phyloP scores from a whole-genome alignment of 2,329 filamentous ascomycete species.

The Aureobasidium melanogenum region DNA sequence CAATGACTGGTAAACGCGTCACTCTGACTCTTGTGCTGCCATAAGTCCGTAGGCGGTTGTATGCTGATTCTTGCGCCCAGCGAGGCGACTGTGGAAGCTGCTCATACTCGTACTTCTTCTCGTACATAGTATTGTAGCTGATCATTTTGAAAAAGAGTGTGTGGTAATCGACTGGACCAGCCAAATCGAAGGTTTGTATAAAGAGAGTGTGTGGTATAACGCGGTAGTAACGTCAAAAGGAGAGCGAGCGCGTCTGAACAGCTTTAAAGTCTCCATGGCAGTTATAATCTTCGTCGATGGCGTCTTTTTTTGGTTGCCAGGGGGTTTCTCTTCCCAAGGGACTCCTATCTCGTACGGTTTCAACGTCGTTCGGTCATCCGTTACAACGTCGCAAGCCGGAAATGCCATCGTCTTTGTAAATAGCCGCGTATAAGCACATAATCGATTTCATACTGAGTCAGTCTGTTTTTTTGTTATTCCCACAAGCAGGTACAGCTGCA shows the following conservation, averaged over 20 bases:
- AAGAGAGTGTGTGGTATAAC: neutral
- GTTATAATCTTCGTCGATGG: neutral
- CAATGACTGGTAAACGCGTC: neutral
- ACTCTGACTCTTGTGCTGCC: neutral
- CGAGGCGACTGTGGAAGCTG: neutral
- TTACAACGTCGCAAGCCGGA: neutral
- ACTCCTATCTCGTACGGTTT: conserved; percentile 3
- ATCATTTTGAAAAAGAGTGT: neutral
- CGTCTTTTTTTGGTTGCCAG: neutral
- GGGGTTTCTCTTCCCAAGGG: neutral
- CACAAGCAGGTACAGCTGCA: neutral
- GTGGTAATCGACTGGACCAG: neutral
- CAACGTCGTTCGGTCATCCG: conserved; percentile 4
- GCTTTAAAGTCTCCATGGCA: neutral
- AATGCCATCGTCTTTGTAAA: neutral
- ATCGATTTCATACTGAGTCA: neutral
- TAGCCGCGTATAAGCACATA: neutral
- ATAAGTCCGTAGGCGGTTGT: neutral
- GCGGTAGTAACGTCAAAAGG: neutral
- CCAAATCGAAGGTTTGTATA: neutral
- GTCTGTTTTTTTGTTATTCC: neutral
- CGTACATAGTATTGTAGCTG: neutral
- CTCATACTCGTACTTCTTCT: conserved; percentile 5
- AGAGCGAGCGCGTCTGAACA: neutral
- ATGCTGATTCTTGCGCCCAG: conserved; percentile 5